Evolutionary conservation across 192 early-diverging fungal genomes (phyloP).

Genomic region (Phlyctochytrium planicorne): DNA sequence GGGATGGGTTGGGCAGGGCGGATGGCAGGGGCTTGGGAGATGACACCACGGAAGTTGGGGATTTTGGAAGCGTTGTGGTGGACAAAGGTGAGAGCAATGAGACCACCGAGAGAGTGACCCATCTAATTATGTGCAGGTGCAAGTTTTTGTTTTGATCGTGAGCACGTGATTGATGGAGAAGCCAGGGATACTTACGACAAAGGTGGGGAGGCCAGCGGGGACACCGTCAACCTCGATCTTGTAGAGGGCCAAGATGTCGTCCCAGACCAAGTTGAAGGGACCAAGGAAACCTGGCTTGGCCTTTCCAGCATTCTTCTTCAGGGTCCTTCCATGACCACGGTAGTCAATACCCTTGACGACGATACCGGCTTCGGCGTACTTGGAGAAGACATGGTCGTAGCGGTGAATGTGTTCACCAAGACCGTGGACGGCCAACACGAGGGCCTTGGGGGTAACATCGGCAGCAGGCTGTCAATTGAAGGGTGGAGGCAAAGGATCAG

Average conservation of each 20-base stretch:
- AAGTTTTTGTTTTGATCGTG: no score
- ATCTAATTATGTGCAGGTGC: background rate
- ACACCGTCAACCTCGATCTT: slow-evolving; percentile 34
- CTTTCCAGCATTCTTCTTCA: slow-evolving; percentile 35
- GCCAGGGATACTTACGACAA: slow-evolving; percentile 24
- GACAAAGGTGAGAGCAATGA: slow-evolving; percentile 27
- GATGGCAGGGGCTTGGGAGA: slow-evolving; percentile 23
- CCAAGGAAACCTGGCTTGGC: background rate
- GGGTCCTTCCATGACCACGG: slow-evolving; percentile 69
- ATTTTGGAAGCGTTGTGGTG: slow-evolving; percentile 6
- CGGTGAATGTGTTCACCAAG: slow-evolving; percentile 63
- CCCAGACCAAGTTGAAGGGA: slow-evolving; percentile 29
- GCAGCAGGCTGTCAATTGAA: background rate
- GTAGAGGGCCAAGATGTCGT: slow-evolving; percentile 45
- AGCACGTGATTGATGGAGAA: no score
- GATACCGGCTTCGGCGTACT: slow-evolving; percentile 55
- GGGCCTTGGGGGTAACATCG: slow-evolving; percentile 28
- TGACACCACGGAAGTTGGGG: slow-evolving; percentile 27
- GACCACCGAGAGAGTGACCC: slow-evolving; percentile 52
- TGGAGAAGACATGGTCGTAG: slow-evolving; percentile 60
- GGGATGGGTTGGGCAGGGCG: background rate
- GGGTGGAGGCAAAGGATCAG: background rate
- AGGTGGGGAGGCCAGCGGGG: slow-evolving; percentile 34
- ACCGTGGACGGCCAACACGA: slow-evolving; percentile 55
- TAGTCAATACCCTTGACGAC: slow-evolving; percentile 61